Evolutionary conservation across 495 filamentous ascomycete genomes (phyloP), one percentile per base, ranked within the genome.

Genomic region (Hyaloscypha variabilis): DNA sequence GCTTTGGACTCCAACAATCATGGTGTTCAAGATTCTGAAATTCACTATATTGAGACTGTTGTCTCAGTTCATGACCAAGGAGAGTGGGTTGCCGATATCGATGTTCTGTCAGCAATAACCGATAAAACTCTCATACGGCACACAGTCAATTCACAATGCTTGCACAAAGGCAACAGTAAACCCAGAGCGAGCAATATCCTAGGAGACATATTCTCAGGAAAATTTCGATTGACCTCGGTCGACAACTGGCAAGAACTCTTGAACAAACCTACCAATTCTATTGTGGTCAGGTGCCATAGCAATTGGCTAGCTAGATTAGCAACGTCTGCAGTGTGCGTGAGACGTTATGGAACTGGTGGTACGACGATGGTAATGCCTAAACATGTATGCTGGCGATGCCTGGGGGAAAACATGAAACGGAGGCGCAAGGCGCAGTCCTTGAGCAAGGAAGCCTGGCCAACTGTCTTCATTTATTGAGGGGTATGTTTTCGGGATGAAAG

Each of bases 1-100:
- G 30, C 30, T 34, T 34, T 34, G 10, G 30, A 34, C 30, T 34
- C 30, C 30, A 34, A 34, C 3, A 46, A 24, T 34, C 30, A 10
- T 8, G 73, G 71, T 5, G 58, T 36, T 5, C 66, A 69, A 56
- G 73, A 75, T 57, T 25, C 56, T 6, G 76, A 77, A 51, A 63
- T 67, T 0, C 74, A 67, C 49, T 65, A 74, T 28, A 30, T 78
- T 0, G 77, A 80, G 50, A 58, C 73, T 0, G 51, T 77, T 1
- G 58, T 79, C 24, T 73, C 71, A 1, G 69, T 78, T 0, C 64
- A 77, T 57, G 73, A 79, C 31, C 26, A 64, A 8, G 72, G 71
- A 8, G 39, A 70, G 26, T 80, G 77, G 78, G 65, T 80, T 8
- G 77, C 71, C 8, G 76, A 81, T 57, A 25, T 80, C 2, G 70